Evolutionary conservation across 352 stramenopile genomes (phyloP).

Genomic region (Pythium apleroticum): DNA sequence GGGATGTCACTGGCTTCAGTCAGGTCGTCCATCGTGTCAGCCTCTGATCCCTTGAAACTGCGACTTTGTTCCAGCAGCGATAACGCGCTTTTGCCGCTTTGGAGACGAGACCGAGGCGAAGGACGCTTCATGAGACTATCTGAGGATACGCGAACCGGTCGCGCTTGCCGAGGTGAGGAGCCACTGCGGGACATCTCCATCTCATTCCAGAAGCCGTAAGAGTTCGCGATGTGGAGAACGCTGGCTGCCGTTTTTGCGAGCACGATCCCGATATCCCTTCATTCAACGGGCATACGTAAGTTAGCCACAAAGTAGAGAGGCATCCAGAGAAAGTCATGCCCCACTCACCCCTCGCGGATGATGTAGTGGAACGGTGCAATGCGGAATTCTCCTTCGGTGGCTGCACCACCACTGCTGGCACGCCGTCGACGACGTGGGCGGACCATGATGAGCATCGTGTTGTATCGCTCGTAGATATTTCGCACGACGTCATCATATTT

Average conservation of each 20-base stretch:
- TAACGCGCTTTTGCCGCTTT: conserved; percentile 11
- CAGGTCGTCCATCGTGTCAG: neutral
- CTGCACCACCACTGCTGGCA: neutral
- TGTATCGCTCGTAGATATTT: conserved; percentile 57
- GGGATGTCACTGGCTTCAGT: neutral
- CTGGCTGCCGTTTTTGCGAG: conserved; percentile 48
- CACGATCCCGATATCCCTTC: conserved; percentile 68
- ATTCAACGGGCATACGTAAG: neutral
- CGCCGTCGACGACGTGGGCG: conserved; percentile 10
- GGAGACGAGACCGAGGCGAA: conserved; percentile 12
- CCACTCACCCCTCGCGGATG: conserved; percentile 55
- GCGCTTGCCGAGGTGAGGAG: neutral
- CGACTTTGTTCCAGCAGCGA: conserved; percentile 20
- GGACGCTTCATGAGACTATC: conserved; percentile 25
- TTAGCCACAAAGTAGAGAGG: neutral
- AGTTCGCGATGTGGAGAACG: conserved; percentile 57
- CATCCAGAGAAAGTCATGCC: neutral
- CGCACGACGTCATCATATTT: conserved; percentile 55
- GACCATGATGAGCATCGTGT: conserved; percentile 35
- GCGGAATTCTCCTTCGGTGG: conserved; percentile 19
- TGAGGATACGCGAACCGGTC: conserved; percentile 22
- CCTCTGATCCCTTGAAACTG: conserved; percentile 14
- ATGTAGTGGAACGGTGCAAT: conserved; percentile 44
- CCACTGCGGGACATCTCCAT: neutral
- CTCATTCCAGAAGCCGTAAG: conserved; percentile 51